phyloP scores from a whole-genome alignment of 1,284 basidiomycete species.

The Apiotrichum siamense region DNA sequence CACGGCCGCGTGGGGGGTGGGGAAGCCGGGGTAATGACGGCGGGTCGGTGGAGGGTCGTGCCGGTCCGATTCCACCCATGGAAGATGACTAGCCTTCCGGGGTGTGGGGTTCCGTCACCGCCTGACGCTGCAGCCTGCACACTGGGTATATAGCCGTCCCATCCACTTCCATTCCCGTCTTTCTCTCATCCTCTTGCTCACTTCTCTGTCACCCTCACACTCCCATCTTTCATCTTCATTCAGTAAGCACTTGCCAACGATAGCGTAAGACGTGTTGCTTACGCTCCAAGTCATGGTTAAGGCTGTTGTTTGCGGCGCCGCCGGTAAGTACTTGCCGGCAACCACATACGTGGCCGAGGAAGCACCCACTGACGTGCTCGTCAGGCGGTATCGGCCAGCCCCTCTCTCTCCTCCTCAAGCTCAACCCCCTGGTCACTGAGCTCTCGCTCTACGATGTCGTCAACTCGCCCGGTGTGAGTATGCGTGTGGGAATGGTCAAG shows the following conservation, averaged over 20 bases:
- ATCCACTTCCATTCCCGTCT: not conserved
- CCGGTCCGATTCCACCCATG: no score
- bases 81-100: no score
- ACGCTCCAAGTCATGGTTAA: conserved; percentile 62
- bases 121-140: no score
- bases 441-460: conserved; percentile 80
- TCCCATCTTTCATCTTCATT: not conserved
- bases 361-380: not conserved
- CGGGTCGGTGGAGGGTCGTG: no score
- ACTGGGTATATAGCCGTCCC: no score
- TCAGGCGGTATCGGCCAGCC: conserved; percentile 73
- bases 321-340: conserved; percentile 55
- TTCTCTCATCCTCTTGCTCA: not conserved
- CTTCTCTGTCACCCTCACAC: conserved; percentile 2
- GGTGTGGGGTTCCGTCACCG: no score
- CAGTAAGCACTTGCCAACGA: conserved; percentile 5
- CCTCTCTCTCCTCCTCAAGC: conserved; percentile 82
- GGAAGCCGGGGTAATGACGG: no score
- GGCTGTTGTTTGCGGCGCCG: conserved; percentile 86
- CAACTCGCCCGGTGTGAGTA: conserved; percentile 46
- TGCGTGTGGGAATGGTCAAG: no score
- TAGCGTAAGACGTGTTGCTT: not conserved
- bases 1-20: no score
- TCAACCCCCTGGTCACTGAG: conserved; percentile 75
- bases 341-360: not conserved